phyloP scores from a whole-genome alignment of 352 stramenopile genomes.

The Globisporangium barbulae region DNA sequence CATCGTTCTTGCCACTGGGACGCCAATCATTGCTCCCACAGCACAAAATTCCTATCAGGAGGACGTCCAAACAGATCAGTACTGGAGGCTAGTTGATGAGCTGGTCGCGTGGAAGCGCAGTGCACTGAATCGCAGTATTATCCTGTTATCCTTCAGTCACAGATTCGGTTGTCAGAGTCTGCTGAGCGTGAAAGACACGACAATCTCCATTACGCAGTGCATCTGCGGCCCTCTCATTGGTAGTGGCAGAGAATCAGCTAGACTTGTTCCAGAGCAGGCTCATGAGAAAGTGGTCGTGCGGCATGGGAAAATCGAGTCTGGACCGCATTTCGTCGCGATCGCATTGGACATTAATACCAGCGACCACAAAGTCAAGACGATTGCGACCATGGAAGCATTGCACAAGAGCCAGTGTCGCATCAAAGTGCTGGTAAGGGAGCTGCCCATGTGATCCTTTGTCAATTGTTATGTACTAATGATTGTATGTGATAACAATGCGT shows the following conservation, averaged over 20 bases:
- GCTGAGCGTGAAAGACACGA: constrained; percentile 36
- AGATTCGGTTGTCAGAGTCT: constrained; percentile 18
- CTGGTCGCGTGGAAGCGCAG: constrained; percentile 30
- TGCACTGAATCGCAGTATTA: constrained; percentile 19
- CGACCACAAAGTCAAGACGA: neutral
- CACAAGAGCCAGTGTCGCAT: neutral
- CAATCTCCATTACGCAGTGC: constrained; percentile 30
- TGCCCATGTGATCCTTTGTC: neutral
- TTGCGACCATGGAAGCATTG: neutral
- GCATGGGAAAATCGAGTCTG: constrained; percentile 8
- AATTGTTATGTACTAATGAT: neutral
- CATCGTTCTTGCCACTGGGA: constrained; percentile 1
- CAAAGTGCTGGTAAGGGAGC: constrained; percentile 6
- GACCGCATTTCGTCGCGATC: constrained; percentile 4
- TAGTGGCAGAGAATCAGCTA: neutral
- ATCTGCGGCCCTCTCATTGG: constrained; percentile 31
- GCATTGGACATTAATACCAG: neutral
- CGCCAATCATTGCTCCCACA: neutral
- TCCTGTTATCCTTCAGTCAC: constrained; percentile 22
- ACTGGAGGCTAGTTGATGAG: constrained; percentile 22
- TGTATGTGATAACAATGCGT: neutral
- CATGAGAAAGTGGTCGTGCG: constrained; percentile 5
- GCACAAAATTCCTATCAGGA: neutral
- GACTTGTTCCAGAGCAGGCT: neutral
- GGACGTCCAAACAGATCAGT: constrained; percentile 1